Percentiles rank a stretch among this genome's conserved stretches.
These are phyloP conservation scores for Cornus florida DNA, from an alignment of 148 eudicot species.

Conservation along the genomic window DNA sequence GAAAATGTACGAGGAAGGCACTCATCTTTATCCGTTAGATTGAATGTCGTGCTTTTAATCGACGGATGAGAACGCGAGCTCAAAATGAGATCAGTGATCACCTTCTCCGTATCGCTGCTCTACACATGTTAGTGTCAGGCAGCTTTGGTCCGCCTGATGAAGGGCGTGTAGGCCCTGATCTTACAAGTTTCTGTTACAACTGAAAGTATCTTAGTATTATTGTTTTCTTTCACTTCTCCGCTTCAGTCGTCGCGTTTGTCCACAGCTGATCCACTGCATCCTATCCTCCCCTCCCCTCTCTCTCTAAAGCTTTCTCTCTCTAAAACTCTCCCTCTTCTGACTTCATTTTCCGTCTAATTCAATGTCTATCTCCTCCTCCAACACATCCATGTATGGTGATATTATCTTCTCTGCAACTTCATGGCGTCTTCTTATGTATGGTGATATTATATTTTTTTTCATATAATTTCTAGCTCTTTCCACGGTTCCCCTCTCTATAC, in stretches of 20 bases:
- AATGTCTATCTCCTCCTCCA: neutral
- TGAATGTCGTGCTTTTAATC: neutral
- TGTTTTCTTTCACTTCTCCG: neutral
- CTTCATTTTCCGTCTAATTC: neutral
- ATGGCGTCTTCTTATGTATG: neutral
- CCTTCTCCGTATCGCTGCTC: no score
- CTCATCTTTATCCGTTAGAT: neutral
- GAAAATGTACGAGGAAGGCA: no score
- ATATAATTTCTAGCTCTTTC: constrained; percentile 9
- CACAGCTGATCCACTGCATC: neutral
- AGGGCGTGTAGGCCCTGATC: neutral
- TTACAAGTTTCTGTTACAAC: neutral
- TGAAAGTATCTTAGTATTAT: neutral
- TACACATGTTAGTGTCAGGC: no score
- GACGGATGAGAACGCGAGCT: neutral
- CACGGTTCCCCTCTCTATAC: constrained; percentile 7
- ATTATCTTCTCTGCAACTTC: neutral
- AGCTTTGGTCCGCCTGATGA: no score
- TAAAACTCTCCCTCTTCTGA: constrained; percentile 10
- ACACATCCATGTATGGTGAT: neutral
- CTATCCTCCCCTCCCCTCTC: neutral
- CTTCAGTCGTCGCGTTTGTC: neutral
- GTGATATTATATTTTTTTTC: neutral
- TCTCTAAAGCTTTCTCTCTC: neutral
- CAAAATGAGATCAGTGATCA: no score